A percentile compares a stretch with the other conserved stretches of the same genome.
Conservation (phyloP, 441 rosid genomes). For the Bruguiera hainesii region DNA sequence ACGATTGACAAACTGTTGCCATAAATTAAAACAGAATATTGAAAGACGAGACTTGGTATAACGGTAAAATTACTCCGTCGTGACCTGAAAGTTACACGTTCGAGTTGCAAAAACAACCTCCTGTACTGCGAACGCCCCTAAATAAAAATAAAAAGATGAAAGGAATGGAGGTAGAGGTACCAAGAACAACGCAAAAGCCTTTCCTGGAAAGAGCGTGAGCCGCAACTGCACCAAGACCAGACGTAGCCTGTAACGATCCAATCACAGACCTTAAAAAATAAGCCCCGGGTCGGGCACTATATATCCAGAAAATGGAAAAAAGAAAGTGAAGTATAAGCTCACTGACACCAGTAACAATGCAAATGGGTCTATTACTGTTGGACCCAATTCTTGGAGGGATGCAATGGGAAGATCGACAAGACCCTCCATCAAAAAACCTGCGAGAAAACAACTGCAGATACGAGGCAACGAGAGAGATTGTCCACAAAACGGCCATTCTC, state of each 20-base stretch:
- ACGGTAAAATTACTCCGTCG: no score
- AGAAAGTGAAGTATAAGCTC: neutral
- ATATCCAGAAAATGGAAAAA: neutral
- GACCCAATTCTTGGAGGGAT: conserved; percentile 20
- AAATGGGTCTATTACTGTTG: conserved; percentile 41
- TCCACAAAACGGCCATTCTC: conserved; percentile 77
- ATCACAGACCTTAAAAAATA: neutral
- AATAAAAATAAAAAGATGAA: neutral
- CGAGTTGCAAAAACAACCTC: neutral
- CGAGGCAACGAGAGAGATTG: conserved; percentile 44
- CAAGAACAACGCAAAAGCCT: conserved; percentile 72
- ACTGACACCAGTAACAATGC: conserved; percentile 81
- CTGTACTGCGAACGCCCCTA: neutral
- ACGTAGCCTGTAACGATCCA: conserved; percentile 57
- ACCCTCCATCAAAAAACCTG: conserved; percentile 29
- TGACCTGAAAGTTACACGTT: no score
- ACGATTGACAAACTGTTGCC: no score
- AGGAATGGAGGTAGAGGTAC: conserved; percentile 28
- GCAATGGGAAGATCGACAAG: conserved; percentile 30
- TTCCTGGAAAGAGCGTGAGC: conserved; percentile 69
- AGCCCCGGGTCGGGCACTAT: no score
- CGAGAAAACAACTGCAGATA: conserved; percentile 45
- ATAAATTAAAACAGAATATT: no score
- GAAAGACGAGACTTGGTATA: no score
- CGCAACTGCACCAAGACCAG: conserved; percentile 83